phyloP scores from a whole-genome alignment of 192 early-diverging fungal genomes.

The Phycomyces nitens region DNA sequence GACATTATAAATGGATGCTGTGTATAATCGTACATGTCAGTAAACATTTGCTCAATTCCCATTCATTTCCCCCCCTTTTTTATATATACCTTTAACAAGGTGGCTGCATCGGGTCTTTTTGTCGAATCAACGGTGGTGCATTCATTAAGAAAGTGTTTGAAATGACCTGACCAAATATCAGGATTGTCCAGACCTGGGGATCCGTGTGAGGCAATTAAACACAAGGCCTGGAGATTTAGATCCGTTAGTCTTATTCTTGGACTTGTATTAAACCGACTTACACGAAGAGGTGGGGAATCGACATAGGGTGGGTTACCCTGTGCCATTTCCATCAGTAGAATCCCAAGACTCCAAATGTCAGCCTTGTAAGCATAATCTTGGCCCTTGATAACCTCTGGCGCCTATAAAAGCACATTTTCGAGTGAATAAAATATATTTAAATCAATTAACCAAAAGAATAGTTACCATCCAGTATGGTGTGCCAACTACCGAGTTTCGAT shows the following conservation, averaged over 20 bases:
- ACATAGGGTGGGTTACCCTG: constrained; percentile 95
- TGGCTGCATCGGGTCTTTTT: constrained; percentile 62
- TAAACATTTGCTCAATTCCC: not conserved
- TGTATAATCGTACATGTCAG: not conserved
- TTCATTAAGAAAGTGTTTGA: constrained; percentile 72
- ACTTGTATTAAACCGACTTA: constrained; percentile 12
- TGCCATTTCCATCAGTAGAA: constrained; percentile 92
- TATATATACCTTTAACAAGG: constrained; percentile 55
- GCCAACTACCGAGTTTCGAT: constrained; percentile 82
- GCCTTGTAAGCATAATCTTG: constrained; percentile 90
- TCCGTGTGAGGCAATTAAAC: constrained; percentile 83
- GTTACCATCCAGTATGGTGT: constrained; percentile 93
- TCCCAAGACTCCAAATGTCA: constrained; percentile 93
- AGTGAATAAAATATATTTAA: no score
- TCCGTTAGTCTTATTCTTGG: constrained; percentile 11
- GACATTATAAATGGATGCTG: not conserved
- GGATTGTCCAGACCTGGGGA: constrained; percentile 78
- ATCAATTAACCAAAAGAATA: no score
- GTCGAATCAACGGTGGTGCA: constrained; percentile 70
- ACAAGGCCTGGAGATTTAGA: constrained; percentile 52
- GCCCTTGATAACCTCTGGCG: constrained; percentile 90
- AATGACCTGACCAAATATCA: constrained; percentile 61
- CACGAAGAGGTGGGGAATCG: constrained; percentile 71
- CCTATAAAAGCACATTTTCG: constrained; percentile 37
- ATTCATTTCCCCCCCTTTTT: not conserved